phyloP scores from a whole-genome alignment of 495 filamentous ascomycete species.

The Lasiosphaeriaceae sp. region DNA sequence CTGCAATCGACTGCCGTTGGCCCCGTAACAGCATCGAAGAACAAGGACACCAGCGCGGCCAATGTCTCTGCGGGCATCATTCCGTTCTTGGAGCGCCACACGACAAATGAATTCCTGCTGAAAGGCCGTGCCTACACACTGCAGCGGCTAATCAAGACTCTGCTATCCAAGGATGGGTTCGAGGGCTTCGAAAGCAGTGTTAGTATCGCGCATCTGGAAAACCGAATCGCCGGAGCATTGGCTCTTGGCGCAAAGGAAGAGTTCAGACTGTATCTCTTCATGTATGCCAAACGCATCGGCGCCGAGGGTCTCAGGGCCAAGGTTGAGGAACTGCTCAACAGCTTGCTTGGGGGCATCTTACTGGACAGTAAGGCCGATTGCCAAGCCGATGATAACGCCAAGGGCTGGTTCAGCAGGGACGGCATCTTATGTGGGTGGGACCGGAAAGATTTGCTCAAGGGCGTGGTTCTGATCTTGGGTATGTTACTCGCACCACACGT shows the following conservation, averaged over 20 bases:
- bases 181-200: conserved; percentile 88
- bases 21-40: conserved; percentile 33
- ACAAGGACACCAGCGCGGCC: conserved; percentile 44
- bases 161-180: conserved; percentile 82
- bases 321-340: conserved; percentile 84
- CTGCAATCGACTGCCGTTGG: conserved; percentile 66
- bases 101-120: conserved; percentile 86
- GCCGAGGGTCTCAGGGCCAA: conserved; percentile 82
- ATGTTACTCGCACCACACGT: conserved; percentile 36
- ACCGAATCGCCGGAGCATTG: conserved; percentile 83
- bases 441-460: conserved; percentile 76
- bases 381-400: conserved; percentile 39
- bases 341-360: conserved; percentile 69
- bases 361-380: conserved; percentile 36
- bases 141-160: conserved; percentile 80
- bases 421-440: conserved; percentile 85
- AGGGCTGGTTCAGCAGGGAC: conserved; percentile 55
- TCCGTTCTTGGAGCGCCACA: conserved; percentile 87
- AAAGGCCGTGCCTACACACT: conserved; percentile 86
- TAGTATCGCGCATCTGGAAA: conserved; percentile 93
- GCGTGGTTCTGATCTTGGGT: conserved; percentile 90
- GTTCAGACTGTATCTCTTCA: conserved; percentile 84
- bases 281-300: conserved; percentile 94
- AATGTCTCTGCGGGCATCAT: conserved; percentile 89
- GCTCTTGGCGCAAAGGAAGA: conserved; percentile 84